Percentiles rank a stretch among this genome's conserved stretches.
Conservation (phyloP, 352 stramenopile species). For the Lagenidium sp. region DNA sequence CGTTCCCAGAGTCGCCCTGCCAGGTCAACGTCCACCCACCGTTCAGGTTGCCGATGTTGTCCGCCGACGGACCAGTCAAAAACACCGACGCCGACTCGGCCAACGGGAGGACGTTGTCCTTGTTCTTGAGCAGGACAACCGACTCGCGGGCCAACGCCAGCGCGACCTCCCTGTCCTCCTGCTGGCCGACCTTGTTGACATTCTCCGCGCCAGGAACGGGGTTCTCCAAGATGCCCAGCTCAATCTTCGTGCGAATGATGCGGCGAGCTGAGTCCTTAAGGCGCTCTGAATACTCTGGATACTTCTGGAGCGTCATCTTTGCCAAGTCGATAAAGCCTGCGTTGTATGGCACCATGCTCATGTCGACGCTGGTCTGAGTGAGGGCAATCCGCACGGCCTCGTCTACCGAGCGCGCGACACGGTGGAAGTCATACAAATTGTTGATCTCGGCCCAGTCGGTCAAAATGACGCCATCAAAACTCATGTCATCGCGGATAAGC, state of each 20-base stretch:
- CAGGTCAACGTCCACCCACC: constrained; percentile 83
- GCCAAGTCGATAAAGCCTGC: constrained; percentile 17
- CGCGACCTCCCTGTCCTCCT: constrained; percentile 6
- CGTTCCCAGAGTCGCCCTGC: constrained; percentile 26
- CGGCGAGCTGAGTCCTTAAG: constrained; percentile 9
- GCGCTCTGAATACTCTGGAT: constrained; percentile 5
- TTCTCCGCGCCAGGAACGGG: constrained; percentile 12
- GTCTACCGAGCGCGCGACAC: constrained; percentile 18
- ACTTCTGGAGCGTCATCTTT: constrained; percentile 10
- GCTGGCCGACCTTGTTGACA: constrained; percentile 6
- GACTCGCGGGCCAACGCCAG: constrained; percentile 16
- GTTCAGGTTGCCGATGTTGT: constrained; percentile 65
- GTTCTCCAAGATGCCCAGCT: constrained; percentile 11
- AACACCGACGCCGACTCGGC: constrained; percentile 26
- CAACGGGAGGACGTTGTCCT: constrained; percentile 42
- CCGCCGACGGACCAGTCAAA: constrained; percentile 51
- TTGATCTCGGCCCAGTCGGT: constrained; percentile 82
- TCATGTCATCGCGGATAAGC: constrained; percentile 42
- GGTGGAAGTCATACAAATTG: constrained; percentile 59
- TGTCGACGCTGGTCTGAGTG: constrained; percentile 58
- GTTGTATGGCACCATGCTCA: constrained; percentile 60
- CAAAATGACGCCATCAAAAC: constrained; percentile 64
- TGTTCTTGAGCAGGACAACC: constrained; percentile 84
- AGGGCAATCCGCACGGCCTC: constrained; percentile 40
- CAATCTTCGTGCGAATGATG: constrained; percentile 15